Percentiles rank a stretch among this genome's conserved stretches.
Evolutionary conservation across 2,329 filamentous ascomycete species (phyloP).

Genomic region (Helminthosporium solani): DNA sequence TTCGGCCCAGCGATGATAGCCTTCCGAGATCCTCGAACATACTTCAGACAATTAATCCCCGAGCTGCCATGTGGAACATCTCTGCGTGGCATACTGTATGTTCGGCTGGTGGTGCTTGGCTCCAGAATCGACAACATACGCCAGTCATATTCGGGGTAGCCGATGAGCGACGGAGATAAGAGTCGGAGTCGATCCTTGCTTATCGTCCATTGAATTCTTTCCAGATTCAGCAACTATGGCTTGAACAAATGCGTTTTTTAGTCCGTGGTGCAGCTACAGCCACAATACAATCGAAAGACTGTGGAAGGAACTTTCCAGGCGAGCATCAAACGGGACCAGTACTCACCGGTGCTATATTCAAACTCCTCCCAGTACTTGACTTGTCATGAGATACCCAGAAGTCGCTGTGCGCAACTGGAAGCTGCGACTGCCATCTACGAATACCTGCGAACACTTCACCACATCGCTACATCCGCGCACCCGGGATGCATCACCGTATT

Average conservation of each 20-base stretch:
- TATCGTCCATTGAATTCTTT: constrained; percentile 23
- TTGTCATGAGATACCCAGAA: not conserved
- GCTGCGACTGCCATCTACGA: not conserved
- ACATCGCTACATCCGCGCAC: not conserved
- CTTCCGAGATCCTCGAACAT: constrained; percentile 16
- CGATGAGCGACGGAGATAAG: constrained; percentile 33
- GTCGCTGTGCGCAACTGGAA: not conserved
- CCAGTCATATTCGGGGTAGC: constrained; percentile 37
- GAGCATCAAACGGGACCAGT: constrained; percentile 6
- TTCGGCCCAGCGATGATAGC: constrained; percentile 54
- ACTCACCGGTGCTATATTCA: not conserved
- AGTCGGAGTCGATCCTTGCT: constrained; percentile 30
- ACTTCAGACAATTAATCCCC: constrained; percentile 27
- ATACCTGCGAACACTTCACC: not conserved
- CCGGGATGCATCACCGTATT: constrained; percentile 1
- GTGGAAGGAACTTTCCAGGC: constrained; percentile 1
- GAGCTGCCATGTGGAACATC: constrained; percentile 30
- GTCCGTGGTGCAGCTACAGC: constrained; percentile 27
- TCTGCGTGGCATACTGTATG: constrained; percentile 13
- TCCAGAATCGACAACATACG: constrained; percentile 28
- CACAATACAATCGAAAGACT: constrained; percentile 3
- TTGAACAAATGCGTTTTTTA: constrained; percentile 20
- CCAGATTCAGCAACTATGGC: constrained; percentile 41
- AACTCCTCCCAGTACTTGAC: not conserved
- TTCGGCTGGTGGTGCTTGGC: constrained; percentile 24